phyloP scores from a whole-genome alignment of 73 alveolate genomes.

The Paramecium sonneborni region DNA sequence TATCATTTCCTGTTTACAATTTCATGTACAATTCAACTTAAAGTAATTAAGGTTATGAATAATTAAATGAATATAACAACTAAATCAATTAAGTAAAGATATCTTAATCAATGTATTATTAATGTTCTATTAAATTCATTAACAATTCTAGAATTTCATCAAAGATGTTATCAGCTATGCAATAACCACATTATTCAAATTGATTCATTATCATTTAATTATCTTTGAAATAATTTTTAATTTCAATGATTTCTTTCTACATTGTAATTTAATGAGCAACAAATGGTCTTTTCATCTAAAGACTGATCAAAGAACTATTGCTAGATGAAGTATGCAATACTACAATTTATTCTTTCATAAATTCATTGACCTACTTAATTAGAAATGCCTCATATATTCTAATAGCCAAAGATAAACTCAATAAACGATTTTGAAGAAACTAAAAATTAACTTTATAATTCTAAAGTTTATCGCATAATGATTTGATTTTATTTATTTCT shows the following conservation, averaged over 20 bases:
- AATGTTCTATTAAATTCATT: not conserved
- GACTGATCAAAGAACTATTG: not conserved
- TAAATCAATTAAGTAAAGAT: not conserved
- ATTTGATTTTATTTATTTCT: not conserved
- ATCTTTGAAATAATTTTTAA: not conserved
- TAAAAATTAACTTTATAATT: not conserved
- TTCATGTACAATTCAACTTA: not conserved
- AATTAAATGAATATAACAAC: not conserved
- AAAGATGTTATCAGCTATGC: conserved; percentile 31
- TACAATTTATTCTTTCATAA: conserved; percentile 17
- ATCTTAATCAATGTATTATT: not conserved
- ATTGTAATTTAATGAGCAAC: not conserved
- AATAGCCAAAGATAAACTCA: not conserved
- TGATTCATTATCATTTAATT: not conserved
- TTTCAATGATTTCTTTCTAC: not conserved
- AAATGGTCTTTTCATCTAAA: not conserved
- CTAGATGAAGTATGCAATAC: conserved; percentile 30
- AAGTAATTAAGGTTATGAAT: not conserved
- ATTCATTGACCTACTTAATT: not conserved
- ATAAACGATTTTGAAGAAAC: not conserved
- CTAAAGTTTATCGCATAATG: not conserved
- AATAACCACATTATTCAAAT: not conserved
- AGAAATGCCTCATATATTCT: not conserved
- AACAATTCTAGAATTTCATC: not conserved
- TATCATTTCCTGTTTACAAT: conserved; percentile 12